Percentiles rank a stretch among this genome's conserved stretches.
These are phyloP conservation scores for Fusarium equiseti DNA, from an alignment of 2,329 filamentous ascomycete genomes.

Conservation along the genomic window DNA sequence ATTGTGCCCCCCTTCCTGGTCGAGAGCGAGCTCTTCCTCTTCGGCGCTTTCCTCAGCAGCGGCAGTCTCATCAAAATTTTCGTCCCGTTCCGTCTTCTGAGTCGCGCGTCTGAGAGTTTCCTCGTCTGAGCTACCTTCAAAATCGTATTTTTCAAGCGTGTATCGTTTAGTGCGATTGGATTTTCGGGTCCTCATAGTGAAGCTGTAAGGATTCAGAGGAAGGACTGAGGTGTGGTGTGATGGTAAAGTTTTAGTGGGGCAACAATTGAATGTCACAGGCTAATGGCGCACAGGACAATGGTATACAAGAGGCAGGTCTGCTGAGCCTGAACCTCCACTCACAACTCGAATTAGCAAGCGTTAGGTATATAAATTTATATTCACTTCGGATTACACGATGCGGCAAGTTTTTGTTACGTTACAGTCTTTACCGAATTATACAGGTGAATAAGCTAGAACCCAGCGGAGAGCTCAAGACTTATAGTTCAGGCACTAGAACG, in stretches of 20 bases:
- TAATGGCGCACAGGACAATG: not conserved
- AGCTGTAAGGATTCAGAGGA: slow-evolving; percentile 8
- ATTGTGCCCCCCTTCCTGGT: slow-evolving; percentile 30
- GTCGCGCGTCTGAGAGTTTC: slow-evolving; percentile 40
- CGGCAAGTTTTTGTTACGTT: accelerated
- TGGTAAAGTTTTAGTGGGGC: slow-evolving; percentile 32
- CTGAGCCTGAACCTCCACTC: not conserved
- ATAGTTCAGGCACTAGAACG: too few species aligned
- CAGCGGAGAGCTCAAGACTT: too few species aligned
- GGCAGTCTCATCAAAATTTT: slow-evolving; percentile 50
- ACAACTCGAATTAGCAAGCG: not conserved
- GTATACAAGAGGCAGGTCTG: not conserved
- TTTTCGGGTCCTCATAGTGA: slow-evolving; percentile 53
- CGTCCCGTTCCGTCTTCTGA: slow-evolving; percentile 47
- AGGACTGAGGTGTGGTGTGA: slow-evolving; percentile 16
- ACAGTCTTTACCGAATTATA: too few species aligned
- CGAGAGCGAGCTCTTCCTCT: slow-evolving; percentile 50
- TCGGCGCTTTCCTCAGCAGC: slow-evolving; percentile 50
- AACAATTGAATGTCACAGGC: not conserved
- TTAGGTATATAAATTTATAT: not conserved
- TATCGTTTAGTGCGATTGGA: slow-evolving; percentile 54
- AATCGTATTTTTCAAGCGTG: slow-evolving; percentile 52
- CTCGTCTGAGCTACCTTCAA: slow-evolving; percentile 52
- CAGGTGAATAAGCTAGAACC: too few species aligned
- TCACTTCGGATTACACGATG: accelerated